These are phyloP conservation scores for Teratosphaeria nubilosa DNA, from an alignment of 2,329 filamentous ascomycete genomes.

Conservation along the genomic window DNA sequence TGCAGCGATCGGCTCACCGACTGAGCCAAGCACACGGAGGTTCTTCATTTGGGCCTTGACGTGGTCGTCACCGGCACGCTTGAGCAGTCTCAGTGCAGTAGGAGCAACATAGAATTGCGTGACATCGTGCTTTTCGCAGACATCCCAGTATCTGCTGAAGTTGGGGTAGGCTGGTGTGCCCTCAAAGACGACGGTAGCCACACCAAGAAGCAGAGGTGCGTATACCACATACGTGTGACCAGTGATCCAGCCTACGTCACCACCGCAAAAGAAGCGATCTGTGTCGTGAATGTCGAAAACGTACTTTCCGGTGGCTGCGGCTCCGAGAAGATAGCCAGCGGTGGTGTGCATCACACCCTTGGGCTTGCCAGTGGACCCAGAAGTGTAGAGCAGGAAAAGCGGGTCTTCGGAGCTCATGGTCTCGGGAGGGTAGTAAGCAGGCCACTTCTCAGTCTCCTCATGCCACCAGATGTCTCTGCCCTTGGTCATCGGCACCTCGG, in stretches of 20 bases:
- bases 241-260: conserved; percentile 98
- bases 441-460: conserved; percentile 96
- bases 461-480: conserved; percentile 97
- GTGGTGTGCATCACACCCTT: conserved; percentile 99
- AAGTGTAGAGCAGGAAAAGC: conserved; percentile 95
- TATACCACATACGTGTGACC: conserved; percentile 98
- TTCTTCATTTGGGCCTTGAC: conserved; percentile 84
- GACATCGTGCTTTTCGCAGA: conserved; percentile 87
- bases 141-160: conserved; percentile 98
- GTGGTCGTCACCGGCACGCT: conserved; percentile 88
- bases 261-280: conserved; percentile 93
- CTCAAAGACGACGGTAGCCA: conserved; percentile 93
- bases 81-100: conserved; percentile 82
- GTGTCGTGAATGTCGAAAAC: conserved; percentile 95
- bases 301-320: conserved; percentile 90
- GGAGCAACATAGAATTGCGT: conserved; percentile 98
- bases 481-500: conserved; percentile 80
- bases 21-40: conserved; percentile 81
- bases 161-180: conserved; percentile 94
- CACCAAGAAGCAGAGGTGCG: conserved; percentile 82
- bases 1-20: conserved; percentile 93
- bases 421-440: conserved; percentile 81
- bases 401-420: conserved; percentile 88
- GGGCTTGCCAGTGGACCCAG: conserved; percentile 93
- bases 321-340: conserved; percentile 86